Percentiles rank a stretch among this genome's conserved stretches.
These are phyloP conservation scores for Hemisphaericaspora xylofermentans DNA, from an alignment of 1,139 yeast genomes.

Conservation along the genomic window DNA sequence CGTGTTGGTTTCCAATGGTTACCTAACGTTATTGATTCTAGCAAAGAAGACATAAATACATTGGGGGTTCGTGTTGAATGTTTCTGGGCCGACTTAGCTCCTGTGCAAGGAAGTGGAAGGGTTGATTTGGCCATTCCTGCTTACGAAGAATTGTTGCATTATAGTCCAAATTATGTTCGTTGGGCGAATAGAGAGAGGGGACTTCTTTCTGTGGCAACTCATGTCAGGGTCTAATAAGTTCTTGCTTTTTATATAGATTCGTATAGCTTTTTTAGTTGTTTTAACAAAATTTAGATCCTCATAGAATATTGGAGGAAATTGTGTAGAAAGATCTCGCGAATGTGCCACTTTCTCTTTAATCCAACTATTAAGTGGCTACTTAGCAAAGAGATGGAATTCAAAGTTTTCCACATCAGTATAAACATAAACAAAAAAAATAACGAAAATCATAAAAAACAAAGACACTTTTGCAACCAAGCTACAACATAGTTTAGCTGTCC, in stretches of 20 bases:
- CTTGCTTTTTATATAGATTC: not conserved
- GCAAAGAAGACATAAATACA: conserved; percentile 31
- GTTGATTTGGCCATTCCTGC: conserved; percentile 57
- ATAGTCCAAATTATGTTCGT: conserved; percentile 60
- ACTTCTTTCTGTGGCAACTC: conserved; percentile 51
- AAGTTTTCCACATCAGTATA: too few species aligned
- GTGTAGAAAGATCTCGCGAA: too few species aligned
- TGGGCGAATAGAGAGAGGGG: conserved; percentile 71
- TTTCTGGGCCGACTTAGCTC: conserved; percentile 65
- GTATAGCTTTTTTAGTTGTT: not conserved
- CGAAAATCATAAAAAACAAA: too few species aligned
- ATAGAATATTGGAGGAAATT: too few species aligned
- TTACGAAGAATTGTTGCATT: conserved; percentile 62
- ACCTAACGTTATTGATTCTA: conserved; percentile 55
- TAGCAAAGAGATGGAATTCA: too few species aligned
- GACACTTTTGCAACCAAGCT: too few species aligned
- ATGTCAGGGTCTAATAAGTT: conserved; percentile 37
- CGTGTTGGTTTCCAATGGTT: conserved; percentile 77
- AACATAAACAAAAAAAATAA: too few species aligned
- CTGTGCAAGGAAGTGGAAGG: conserved; percentile 31
- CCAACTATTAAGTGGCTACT: too few species aligned
- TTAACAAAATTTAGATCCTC: not conserved
- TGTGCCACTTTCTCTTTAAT: too few species aligned
- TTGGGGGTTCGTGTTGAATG: conserved; percentile 63
- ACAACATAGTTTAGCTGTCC: too few species aligned